phyloP scores from a whole-genome alignment of 1,284 basidiomycete genomes.

The Tausonia pullulans region DNA sequence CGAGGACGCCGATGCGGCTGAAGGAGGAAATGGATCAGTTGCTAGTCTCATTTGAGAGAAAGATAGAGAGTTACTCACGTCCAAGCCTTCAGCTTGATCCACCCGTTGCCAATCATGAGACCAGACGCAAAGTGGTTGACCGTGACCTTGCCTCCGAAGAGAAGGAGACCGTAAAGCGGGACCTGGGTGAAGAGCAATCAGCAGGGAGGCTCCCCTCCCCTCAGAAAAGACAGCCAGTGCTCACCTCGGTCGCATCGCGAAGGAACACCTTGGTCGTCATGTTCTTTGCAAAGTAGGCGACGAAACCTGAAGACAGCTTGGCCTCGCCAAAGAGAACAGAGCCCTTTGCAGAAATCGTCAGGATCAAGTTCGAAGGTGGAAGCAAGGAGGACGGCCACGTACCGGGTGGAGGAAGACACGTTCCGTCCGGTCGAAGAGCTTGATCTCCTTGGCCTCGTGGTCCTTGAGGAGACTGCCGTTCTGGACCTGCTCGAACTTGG shows the following conservation, averaged over 20 bases:
- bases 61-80: conserved; percentile 32
- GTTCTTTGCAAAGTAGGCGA: conserved; percentile 73
- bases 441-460: conserved; percentile 68
- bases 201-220: conserved; percentile 14
- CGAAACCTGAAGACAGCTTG: conserved; percentile 63
- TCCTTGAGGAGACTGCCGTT: conserved; percentile 70
- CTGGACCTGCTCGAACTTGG: conserved; percentile 70
- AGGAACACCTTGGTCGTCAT: conserved; percentile 77
- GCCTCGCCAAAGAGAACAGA: conserved; percentile 66
- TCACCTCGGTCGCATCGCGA: conserved; percentile 66
- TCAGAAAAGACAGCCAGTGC: conserved; percentile 32
- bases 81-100: conserved; percentile 64
- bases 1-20: conserved; percentile 67
- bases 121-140: conserved; percentile 70
- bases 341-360: conserved; percentile 49
- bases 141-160: conserved; percentile 70
- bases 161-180: conserved; percentile 39
- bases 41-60: no score
- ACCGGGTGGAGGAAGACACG: conserved; percentile 32
- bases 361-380: not conserved
- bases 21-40: no score
- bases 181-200: not conserved
- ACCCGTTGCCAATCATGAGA: conserved; percentile 49
- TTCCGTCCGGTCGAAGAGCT: conserved; percentile 51
- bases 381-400: conserved; percentile 3